Evolutionary conservation across 2,329 filamentous ascomycete species (phyloP).

Genomic region (Hypoxylon sp.): DNA sequence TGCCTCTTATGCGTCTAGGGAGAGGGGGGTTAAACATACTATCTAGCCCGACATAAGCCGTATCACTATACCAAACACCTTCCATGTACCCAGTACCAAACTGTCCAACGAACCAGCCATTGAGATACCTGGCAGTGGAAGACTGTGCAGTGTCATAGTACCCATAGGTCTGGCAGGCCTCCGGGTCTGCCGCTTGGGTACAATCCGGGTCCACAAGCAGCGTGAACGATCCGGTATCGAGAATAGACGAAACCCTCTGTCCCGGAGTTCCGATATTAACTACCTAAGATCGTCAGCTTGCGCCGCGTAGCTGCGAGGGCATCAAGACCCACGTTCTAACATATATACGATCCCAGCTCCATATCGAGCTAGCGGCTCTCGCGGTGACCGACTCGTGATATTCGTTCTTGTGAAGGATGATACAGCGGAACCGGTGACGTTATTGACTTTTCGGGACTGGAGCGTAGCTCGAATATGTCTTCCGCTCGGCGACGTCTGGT

Average conservation of each 20-base stretch:
- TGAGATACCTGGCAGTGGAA: constrained; percentile 42
- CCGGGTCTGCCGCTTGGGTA: constrained; percentile 43
- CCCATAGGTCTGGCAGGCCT: constrained; percentile 47
- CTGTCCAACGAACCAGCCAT: constrained; percentile 42
- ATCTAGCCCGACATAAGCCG: constrained; percentile 44
- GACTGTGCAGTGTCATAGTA: constrained; percentile 47
- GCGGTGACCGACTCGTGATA: constrained; percentile 28
- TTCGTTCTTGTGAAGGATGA: constrained; percentile 15
- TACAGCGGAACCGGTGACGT: constrained; percentile 23
- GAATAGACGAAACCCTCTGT: constrained; percentile 48
- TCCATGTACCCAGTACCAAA: constrained; percentile 48
- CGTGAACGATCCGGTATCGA: constrained; percentile 52
- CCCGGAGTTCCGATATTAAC: constrained; percentile 50
- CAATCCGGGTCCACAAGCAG: constrained; percentile 51
- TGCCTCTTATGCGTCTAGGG: background rate
- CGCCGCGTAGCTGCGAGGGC: no score
- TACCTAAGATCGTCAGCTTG: constrained; percentile 23
- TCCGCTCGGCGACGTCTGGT: constrained; percentile 11
- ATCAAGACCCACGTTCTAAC: constrained; percentile 44
- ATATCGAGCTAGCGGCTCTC: constrained; percentile 39
- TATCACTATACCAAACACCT: constrained; percentile 47
- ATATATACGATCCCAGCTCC: constrained; percentile 48
- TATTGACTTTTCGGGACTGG: constrained; percentile 33
- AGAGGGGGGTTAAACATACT: constrained; percentile 20
- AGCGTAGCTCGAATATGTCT: constrained; percentile 40